These are phyloP conservation scores for Gentiana dahurica DNA, from an alignment of 257 asterid species.

Conservation along the genomic window DNA sequence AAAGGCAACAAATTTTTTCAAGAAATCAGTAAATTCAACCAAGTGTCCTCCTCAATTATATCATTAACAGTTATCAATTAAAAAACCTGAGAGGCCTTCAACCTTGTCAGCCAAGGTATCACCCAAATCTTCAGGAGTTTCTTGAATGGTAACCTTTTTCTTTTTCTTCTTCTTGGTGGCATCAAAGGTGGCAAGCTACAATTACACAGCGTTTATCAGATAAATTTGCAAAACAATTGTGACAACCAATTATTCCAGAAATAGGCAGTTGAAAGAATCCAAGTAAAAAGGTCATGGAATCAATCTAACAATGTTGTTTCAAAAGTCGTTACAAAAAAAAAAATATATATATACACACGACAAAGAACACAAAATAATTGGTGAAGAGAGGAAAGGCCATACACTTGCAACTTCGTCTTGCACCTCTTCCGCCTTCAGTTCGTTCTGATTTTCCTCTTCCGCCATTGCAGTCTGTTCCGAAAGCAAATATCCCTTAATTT, in stretches of 20 bases:
- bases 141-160: slow-evolving; percentile 81
- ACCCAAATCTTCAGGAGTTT: slow-evolving; percentile 58
- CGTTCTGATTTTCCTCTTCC: no score
- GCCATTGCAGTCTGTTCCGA: no score
- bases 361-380: background rate
- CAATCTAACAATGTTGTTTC: no score
- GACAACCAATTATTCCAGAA: background rate
- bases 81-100: slow-evolving; percentile 60
- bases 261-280: background rate
- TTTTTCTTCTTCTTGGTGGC: slow-evolving; percentile 89
- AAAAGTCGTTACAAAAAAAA: no score
- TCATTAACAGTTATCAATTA: background rate
- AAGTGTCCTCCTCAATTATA: background rate
- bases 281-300: background rate
- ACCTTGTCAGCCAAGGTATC: slow-evolving; percentile 58
- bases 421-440: slow-evolving; percentile 31
- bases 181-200: slow-evolving; percentile 79
- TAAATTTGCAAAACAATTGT: background rate
- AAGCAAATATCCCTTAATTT: no score
- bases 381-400: background rate
- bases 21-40: background rate
- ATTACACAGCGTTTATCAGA: background rate
- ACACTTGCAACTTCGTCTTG: slow-evolving; percentile 50
- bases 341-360: no score
- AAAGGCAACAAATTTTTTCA: background rate